Conservation (phyloP, 2,329 filamentous ascomycete species). For the Alternaria sp. region DNA sequence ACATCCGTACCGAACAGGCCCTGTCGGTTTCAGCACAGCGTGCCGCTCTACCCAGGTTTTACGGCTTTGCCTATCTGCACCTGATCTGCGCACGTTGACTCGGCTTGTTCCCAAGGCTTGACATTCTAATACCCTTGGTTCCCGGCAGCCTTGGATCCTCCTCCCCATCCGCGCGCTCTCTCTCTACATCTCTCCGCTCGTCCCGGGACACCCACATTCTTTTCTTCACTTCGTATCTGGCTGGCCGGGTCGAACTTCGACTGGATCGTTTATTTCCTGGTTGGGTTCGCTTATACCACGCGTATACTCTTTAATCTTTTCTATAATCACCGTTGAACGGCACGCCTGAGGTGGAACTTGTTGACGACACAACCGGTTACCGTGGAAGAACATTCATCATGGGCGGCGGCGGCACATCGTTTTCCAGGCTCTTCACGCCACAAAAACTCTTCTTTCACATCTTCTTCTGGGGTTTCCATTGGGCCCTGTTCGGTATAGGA, state of each 20-base stretch:
- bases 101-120: slow-evolving; percentile 30
- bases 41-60: slow-evolving; percentile 38
- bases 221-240: slow-evolving; percentile 51
- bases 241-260: slow-evolving; percentile 50
- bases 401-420: slow-evolving; percentile 15
- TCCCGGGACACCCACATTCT: slow-evolving; percentile 46
- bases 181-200: slow-evolving; percentile 34
- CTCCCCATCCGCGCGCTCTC: slow-evolving; percentile 38
- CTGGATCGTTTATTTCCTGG: slow-evolving; percentile 41
- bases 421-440: slow-evolving; percentile 59
- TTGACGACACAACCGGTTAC: not conserved
- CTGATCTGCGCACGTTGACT: slow-evolving; percentile 40
- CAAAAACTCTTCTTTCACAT: slow-evolving; percentile 80
- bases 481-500: slow-evolving; percentile 79
- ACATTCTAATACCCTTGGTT: slow-evolving; percentile 45
- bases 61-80: slow-evolving; percentile 39
- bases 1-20: slow-evolving; percentile 37
- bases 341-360: slow-evolving; percentile 11
- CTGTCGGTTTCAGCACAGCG: slow-evolving; percentile 46
- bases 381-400: slow-evolving; percentile 7
- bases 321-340: slow-evolving; percentile 46
- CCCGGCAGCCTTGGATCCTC: slow-evolving; percentile 40
- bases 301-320: slow-evolving; percentile 43
- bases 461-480: slow-evolving; percentile 81
- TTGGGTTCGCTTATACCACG: slow-evolving; percentile 40